phyloP scores from a whole-genome alignment of 2,329 filamentous ascomycete species.

The Cladophialophora psammophila region DNA sequence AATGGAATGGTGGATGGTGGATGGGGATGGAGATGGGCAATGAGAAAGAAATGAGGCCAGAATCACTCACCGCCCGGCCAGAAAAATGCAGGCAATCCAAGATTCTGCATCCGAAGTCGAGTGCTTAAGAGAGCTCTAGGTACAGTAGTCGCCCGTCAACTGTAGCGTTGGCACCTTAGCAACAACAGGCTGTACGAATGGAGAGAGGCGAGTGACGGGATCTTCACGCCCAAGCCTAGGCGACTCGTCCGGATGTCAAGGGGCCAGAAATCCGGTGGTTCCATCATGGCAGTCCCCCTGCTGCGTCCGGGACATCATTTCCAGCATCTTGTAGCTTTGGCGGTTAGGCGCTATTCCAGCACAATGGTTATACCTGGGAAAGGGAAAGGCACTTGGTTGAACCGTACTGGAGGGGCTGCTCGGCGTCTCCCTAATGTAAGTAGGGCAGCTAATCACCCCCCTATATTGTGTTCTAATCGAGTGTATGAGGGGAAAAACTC shows the following conservation, averaged over 20 bases:
- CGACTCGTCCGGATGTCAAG: constrained; percentile 27
- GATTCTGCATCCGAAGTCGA: constrained; percentile 7
- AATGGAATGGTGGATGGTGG: neutral
- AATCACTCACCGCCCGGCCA: constrained; percentile 4
- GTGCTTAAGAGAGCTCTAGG: neutral
- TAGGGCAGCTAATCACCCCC: constrained; percentile 3
- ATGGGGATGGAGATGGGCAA: constrained; percentile 1
- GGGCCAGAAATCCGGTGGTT: neutral
- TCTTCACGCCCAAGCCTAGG: constrained; percentile 29
- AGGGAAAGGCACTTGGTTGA: constrained; percentile 3
- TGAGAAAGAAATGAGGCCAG: constrained; percentile 1
- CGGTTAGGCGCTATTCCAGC: neutral
- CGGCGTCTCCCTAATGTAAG: neutral
- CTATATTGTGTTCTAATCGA: neutral
- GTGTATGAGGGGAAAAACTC: neutral
- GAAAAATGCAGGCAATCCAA: neutral
- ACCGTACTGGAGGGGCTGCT: neutral
- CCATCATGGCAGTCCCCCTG: neutral
- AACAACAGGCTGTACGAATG: constrained; percentile 10
- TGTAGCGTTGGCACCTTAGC: constrained; percentile 1
- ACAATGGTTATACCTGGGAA: constrained; percentile 1
- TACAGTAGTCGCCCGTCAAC: constrained; percentile 21
- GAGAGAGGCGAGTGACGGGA: neutral
- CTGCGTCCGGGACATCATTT: neutral
- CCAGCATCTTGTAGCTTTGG: neutral